Evolutionary conservation across 78 protist species (phyloP).

Genomic region (Dictyostelium brefeldianum): DNA sequence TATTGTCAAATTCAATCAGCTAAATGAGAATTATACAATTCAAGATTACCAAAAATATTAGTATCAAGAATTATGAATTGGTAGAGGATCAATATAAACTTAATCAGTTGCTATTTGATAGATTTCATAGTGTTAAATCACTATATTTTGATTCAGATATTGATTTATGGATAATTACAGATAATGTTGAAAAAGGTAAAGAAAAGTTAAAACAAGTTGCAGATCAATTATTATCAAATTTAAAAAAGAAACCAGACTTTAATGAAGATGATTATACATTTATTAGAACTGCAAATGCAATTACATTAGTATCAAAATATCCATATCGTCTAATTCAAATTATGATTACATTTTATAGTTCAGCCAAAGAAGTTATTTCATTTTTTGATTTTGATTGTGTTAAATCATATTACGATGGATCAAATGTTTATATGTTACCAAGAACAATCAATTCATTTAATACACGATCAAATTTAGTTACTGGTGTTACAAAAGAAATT

Average conservation of each 20-base stretch:
- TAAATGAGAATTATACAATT: background rate
- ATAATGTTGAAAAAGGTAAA: background rate
- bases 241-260: background rate
- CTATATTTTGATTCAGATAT: background rate
- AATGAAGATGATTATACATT: background rate
- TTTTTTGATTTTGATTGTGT: background rate
- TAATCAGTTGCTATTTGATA: background rate
- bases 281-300: background rate
- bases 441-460: background rate
- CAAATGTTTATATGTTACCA: background rate
- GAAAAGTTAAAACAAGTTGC: background rate
- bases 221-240: background rate
- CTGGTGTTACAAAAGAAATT: background rate
- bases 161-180: background rate
- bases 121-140: background rate
- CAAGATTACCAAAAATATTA: background rate
- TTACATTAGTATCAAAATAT: background rate
- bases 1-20: background rate
- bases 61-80: background rate
- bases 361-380: background rate
- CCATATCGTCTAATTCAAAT: constrained; percentile 7
- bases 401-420: background rate
- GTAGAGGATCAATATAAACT: background rate
- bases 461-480: background rate
- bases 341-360: background rate